Evolutionary conservation across 306 rosid species (phyloP).

Genomic region (Lupinus albus): DNA sequence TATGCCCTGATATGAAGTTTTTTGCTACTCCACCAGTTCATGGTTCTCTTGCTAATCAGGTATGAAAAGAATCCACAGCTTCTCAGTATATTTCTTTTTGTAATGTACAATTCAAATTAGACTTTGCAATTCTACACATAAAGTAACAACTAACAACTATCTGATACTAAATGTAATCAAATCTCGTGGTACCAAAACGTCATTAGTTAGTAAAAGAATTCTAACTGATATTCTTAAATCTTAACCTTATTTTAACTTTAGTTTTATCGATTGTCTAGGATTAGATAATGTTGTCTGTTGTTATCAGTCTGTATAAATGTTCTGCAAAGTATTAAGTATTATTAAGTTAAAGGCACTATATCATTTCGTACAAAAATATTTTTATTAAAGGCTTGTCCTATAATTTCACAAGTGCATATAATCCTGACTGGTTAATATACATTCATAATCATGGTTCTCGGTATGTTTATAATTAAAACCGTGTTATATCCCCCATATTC

Average conservation of each 20-base stretch:
- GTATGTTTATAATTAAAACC: background rate
- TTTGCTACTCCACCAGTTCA: slow-evolving; percentile 90
- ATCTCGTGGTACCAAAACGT: background rate
- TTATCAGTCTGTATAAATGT: background rate
- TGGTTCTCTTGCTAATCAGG: slow-evolving; percentile 95
- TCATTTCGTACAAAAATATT: too few relatives aligned
- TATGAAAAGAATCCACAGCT: slow-evolving; percentile 36
- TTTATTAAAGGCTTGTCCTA: too few relatives aligned
- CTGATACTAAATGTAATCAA: background rate
- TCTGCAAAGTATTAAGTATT: background rate
- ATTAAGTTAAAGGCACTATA: too few relatives aligned
- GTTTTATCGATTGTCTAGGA: background rate
- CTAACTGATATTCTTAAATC: background rate
- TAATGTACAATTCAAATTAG: background rate
- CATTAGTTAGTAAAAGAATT: background rate
- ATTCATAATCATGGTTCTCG: slow-evolving; percentile 4
- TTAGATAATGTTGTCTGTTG: slow-evolving; percentile 10
- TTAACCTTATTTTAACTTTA: background rate
- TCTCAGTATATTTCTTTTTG: slow-evolving; percentile 25
- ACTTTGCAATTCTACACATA: background rate
- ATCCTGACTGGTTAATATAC: background rate
- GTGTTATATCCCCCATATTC: background rate
- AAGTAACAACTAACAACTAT: background rate
- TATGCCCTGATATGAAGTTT: slow-evolving; percentile 87
- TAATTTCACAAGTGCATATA: too few relatives aligned